Evolutionary conservation across 345 rosid species (phyloP).

Genomic region (Eucalyptus tenuipes): DNA sequence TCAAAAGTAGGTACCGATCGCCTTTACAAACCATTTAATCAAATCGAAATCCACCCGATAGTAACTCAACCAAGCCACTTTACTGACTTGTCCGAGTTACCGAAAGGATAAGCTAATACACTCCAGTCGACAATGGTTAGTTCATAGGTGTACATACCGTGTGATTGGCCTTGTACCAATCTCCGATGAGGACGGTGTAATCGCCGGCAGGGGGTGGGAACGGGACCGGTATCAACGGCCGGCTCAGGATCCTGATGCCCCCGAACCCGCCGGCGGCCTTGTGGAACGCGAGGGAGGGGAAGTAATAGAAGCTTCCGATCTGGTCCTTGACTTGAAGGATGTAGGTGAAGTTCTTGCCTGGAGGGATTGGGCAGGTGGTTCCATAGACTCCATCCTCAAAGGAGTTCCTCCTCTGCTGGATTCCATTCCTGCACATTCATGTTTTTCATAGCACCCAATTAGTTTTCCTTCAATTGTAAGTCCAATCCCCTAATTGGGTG

Average conservation of each 20-base stretch:
- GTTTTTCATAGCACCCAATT: not conserved
- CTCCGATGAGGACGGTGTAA: constrained; percentile 58
- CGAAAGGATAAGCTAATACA: not conserved
- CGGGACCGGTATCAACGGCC: constrained; percentile 62
- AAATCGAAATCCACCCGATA: not conserved
- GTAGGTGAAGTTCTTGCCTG: constrained; percentile 77
- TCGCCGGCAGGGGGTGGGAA: constrained; percentile 51
- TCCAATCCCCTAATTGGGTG: not conserved
- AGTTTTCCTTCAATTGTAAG: not conserved
- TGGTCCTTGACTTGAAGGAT: constrained; percentile 71
- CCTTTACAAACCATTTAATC: not conserved
- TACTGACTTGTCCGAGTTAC: not conserved
- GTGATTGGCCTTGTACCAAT: constrained; percentile 63
- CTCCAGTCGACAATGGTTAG: not conserved
- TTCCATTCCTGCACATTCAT: constrained; percentile 39
- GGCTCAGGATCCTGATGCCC: constrained; percentile 59
- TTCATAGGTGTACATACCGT: constrained; percentile 20
- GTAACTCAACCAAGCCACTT: not conserved
- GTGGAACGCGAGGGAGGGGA: constrained; percentile 69
- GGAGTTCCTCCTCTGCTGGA: constrained; percentile 84
- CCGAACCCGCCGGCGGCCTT: constrained; percentile 76
- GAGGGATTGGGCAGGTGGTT: constrained; percentile 89
- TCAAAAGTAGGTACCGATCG: not conserved
- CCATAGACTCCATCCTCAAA: constrained; percentile 72
- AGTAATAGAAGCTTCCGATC: constrained; percentile 74